Evolutionary conservation across 768 basidiomycete genomes (phyloP), one percentile per base, ranked within the genome.

Genomic region (Amanita jacksonii): DNA sequence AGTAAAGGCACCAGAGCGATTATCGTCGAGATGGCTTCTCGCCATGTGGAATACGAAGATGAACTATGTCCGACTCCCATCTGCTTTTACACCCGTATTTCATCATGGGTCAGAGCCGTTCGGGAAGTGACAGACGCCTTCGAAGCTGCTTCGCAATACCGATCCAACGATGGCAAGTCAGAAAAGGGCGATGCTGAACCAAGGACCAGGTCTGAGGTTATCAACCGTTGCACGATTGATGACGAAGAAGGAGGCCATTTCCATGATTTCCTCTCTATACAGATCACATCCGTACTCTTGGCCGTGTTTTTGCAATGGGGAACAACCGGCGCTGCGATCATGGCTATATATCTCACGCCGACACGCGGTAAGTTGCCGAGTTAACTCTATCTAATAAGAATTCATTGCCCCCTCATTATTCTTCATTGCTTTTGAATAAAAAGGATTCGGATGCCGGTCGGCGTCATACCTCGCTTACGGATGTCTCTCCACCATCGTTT

Each of bases 371-470:
- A 45, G 54, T 35, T n/a, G n/a, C n/a, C n/a, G n/a, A n/a, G 6
- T 12, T 10, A 16, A 20, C n/a, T 16, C 20, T 10, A n/a, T 1
- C 3, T 24, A 2, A 15, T 9, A 32, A 12, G 30, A 18, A 28
- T 15, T 41, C 5, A 9, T 43, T 2, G 24, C 7, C 13, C 6
- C 12, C 13, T 38, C 22, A 10, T 10, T 24, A 6, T 9, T 23
- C 9, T 1, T 22, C 12, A 24, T 51, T 2, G n/a, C n/a, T n/a
- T n/a, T n/a, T n/a, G n/a, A n/a, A n/a, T n/a, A n/a, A n/a, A n/a
- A 19, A 63, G 63, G 64, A 13, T 46, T 66, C 22, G 62, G 59
- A 10, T 65, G 65, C 45, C 57, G 62, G 3, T 63, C 61, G 8
- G 60, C 53, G 1, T 49, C 54, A 13, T 65, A 58, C 40, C 24